Evolutionary conservation across 345 rosid species (phyloP).

Genomic region (Limnanthes douglasii): DNA sequence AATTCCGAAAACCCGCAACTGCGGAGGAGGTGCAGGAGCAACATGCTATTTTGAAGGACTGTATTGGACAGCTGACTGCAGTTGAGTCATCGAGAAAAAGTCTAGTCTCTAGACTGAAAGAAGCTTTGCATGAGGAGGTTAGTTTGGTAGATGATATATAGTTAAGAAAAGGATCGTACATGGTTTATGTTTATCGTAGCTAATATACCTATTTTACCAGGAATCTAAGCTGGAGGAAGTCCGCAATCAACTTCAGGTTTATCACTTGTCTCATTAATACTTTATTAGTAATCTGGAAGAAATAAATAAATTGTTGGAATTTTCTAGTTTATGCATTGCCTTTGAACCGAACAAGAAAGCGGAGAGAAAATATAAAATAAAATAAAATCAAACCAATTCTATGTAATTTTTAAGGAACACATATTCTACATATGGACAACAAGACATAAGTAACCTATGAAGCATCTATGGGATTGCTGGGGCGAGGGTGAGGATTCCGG

Average conservation of each 20-base stretch:
- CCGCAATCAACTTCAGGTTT: constrained; percentile 76
- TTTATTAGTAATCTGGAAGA: no score
- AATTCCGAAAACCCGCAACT: constrained; percentile 29
- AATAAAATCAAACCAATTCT: no score
- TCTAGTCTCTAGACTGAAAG: constrained; percentile 61
- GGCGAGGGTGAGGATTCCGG: no score
- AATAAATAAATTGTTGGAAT: no score
- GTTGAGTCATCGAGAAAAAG: constrained; percentile 54
- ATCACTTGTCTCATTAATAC: no score
- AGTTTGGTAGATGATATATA: constrained; percentile 7
- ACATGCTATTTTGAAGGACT: constrained; percentile 43
- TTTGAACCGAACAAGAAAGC: no score
- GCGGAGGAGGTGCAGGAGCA: constrained; percentile 73
- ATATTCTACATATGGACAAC: no score
- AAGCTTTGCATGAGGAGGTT: constrained; percentile 91
- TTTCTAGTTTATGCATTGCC: no score
- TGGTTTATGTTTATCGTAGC: constrained; percentile 4
- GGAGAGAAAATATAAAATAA: no score
- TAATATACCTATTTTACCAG: constrained; percentile 23
- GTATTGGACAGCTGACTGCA: constrained; percentile 50
- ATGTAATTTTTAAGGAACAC: no score
- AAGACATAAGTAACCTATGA: no score
- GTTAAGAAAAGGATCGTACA: constrained; percentile 1
- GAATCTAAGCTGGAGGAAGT: constrained; percentile 69
- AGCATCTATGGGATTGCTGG: no score